Base-by-base conservation (phyloP, 371 early-diverging fungal species). In the Entomophthora muscae region DNA sequence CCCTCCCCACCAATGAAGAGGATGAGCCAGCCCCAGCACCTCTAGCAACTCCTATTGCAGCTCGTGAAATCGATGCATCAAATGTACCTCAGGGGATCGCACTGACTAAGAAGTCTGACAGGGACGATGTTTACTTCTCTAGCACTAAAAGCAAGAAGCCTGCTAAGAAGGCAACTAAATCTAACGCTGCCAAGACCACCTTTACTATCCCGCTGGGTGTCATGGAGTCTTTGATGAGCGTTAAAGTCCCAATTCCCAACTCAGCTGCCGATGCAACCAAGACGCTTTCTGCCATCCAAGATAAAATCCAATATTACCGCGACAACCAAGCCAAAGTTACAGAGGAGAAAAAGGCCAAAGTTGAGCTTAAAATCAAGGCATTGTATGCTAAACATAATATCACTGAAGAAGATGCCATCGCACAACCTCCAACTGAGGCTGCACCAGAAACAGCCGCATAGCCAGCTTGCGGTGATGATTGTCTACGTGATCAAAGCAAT, bases 171-270 rank as follows among this genome's bases (percentile, higher is more conserved):
- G 69, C 68, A 53, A 23, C 64, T 24, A 24, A 63, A 62, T 2
- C 63, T 23, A 66, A 32, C 54, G 57, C 66, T 31, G 67, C 73
- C 61, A 67, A 66, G 51, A 71, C 69, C 57, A 66, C 80, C 22
- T 78, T 92, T 75, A 90, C 87, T 74, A 74, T 93, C 30, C 89
- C 91, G 57, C 73, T 93, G 53, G 77, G 78, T 3, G 81, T 89
- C 55, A 80, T 93, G 69, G 89, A 90, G 72, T 80, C 85, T 58
- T 84, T 96, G 70, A 73, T 76, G 60, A 80, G 82, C 63, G 76
- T 95, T 64, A 84, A 90, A 75, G 82, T 95, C 53, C 79, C 77
- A 42, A 78, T 89, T 23, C 96, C 96, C 27, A 81, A 82, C 60
- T 78, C 79, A 54, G 67, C 76, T 53, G 77, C 82, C 42, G 90